Percentiles rank a stretch among this genome's conserved stretches.
phyloP scores from a whole-genome alignment of 805 yeast species.

The Saccharomycopsis sp. region DNA sequence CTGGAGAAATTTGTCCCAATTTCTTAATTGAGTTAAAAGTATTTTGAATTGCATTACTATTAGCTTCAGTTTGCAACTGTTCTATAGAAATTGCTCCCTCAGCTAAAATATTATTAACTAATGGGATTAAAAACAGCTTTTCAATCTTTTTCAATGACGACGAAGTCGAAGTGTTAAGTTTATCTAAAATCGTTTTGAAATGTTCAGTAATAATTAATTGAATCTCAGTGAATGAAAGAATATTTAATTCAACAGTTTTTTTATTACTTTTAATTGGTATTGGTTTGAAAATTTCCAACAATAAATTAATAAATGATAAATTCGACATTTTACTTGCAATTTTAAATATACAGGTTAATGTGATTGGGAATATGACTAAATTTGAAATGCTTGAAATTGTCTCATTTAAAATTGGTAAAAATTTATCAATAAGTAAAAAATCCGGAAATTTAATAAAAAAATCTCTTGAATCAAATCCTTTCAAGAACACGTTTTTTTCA shows the following conservation, averaged over 20 bases:
- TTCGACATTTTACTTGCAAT: constrained; percentile 66
- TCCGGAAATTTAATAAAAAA: constrained; percentile 54
- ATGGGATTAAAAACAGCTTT: constrained; percentile 27
- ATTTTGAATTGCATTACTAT: constrained; percentile 19
- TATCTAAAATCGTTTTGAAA: constrained; percentile 25
- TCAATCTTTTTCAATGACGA: constrained; percentile 23
- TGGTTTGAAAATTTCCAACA: constrained; percentile 29
- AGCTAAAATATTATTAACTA: constrained; percentile 28
- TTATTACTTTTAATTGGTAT: constrained; percentile 15
- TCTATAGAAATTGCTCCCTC: constrained; percentile 21
- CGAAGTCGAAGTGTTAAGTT: constrained; percentile 27
- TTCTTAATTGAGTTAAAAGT: constrained; percentile 18
- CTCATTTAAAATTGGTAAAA: constrained; percentile 62
- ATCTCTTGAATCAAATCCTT: constrained; percentile 43
- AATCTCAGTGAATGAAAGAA: constrained; percentile 26
- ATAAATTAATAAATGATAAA: constrained; percentile 69
- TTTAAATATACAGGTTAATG: constrained; percentile 49
- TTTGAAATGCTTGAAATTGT: constrained; percentile 23
- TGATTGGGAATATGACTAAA: constrained; percentile 36
- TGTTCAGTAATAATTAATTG: constrained; percentile 29
- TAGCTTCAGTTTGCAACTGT: constrained; percentile 21
- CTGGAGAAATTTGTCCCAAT: constrained; percentile 22
- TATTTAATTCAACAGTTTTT: constrained; percentile 28
- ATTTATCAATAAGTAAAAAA: constrained; percentile 53
- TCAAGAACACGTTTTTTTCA: constrained; percentile 64